Evolutionary conservation across 176 grass and related monocot species (phyloP), one percentile per base, ranked within the genome.

Genomic region (Poa annua): DNA sequence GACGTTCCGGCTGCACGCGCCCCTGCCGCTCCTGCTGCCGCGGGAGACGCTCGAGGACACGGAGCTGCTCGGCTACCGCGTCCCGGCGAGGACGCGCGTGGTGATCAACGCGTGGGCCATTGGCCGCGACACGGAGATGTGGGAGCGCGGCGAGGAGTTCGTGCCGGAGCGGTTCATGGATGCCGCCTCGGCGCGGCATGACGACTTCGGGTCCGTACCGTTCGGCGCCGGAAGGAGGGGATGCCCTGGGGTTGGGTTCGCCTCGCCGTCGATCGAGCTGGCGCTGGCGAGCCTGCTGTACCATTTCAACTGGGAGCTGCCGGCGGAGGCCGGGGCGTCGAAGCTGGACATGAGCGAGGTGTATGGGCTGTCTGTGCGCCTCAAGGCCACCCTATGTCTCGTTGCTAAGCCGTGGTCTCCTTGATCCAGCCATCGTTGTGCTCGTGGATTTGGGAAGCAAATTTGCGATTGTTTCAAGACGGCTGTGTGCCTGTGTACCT

Each of bases 221-320:
- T 95, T 95, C 24, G 90, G 93, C 6, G 71, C 63, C 0, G 93
- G 93, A 0, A 85, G 93, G 38, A 85, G 93, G 48, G 85, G 71
- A 12, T 95, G 93, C 1, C 87, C 90, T 0, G 93, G 74, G 7
- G 81, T 81, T 3, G 65, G 71, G 8, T 91, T 95, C 36, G 77
- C 82, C 1, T 16, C 19, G 14, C 5, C 85, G 0, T 22, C 50
- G 4, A 8, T 79, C 3, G 89, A 85, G 73, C 36, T 88, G 4
- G 82, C 39, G 5, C 78, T 91, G 2, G 82, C 86, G 1, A 91
- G 15, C 32, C 11, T 91, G 1, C 2, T 91, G 15, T 52, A 52
- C 5, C 16, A 29, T 11, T 91, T 88, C 0, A 74, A 91, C 8
- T 91, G 89, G 89, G 81, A 73, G 35, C 16, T 66, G 17, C 70